Conservation (phyloP, 371 early-diverging fungal genomes). For the Mortierella sp. region DNA sequence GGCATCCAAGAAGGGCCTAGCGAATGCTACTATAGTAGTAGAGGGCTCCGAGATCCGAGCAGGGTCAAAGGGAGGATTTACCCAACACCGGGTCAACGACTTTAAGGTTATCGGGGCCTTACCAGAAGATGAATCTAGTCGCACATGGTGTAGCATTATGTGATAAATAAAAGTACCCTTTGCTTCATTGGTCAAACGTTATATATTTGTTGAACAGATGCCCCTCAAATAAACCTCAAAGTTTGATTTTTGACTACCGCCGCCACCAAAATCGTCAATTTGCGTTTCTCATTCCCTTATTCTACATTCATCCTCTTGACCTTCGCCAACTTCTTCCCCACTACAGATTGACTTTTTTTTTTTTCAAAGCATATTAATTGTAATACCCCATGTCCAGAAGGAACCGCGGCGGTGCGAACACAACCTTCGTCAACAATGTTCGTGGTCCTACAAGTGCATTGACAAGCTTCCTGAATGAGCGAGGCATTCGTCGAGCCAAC, state of each 20-base stretch:
- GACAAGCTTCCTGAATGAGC: slow-evolving; percentile 78
- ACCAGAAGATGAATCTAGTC: slow-evolving; percentile 2
- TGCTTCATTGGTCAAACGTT: no score
- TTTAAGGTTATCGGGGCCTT: slow-evolving; percentile 7
- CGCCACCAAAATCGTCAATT: slow-evolving; percentile 22
- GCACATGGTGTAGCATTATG: slow-evolving; percentile 15
- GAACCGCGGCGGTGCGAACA: slow-evolving; percentile 26
- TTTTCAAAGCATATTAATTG: no score
- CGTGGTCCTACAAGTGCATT: slow-evolving; percentile 80
- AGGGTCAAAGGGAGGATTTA: not conserved
- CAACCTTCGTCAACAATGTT: slow-evolving; percentile 62
- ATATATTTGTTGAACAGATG: no score
- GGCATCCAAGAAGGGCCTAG: not conserved
- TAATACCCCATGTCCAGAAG: slow-evolving; percentile 41
- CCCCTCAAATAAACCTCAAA: not conserved
- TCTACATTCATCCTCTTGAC: not conserved
- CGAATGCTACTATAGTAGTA: not conserved
- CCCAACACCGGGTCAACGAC: not conserved
- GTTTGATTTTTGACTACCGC: not conserved
- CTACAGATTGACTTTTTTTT: not conserved
- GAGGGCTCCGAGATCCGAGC: slow-evolving; percentile 3
- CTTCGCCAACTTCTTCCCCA: not conserved
- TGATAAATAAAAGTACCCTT: not conserved
- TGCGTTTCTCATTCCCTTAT: not conserved
- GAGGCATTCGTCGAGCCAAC: slow-evolving; percentile 75